Evolutionary conservation across 768 basidiomycete genomes (phyloP).

Genomic region (Tephrocybe sp.): DNA sequence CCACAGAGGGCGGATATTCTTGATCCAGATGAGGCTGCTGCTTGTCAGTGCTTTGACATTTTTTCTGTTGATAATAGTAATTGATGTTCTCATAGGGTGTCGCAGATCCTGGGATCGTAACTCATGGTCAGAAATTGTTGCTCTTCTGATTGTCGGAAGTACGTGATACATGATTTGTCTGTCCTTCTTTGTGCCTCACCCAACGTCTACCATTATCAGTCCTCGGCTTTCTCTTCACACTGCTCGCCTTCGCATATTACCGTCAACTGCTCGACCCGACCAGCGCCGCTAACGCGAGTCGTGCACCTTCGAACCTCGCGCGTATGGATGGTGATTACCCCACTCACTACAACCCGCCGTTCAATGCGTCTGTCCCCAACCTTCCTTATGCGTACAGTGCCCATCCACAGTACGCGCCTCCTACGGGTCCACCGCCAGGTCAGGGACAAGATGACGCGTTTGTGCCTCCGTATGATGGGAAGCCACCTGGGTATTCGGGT

Average conservation of each 20-base stretch:
- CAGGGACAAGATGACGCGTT: constrained; percentile 30
- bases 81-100: constrained; percentile 51
- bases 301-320: constrained; percentile 40
- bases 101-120: constrained; percentile 53
- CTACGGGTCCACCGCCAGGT: constrained; percentile 46
- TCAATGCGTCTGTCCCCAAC: constrained; percentile 38
- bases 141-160: constrained; percentile 60
- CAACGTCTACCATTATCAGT: constrained; percentile 34
- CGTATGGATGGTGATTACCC: constrained; percentile 37
- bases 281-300: constrained; percentile 48
- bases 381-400: constrained; percentile 28
- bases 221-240: constrained; percentile 58
- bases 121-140: constrained; percentile 68
- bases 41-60: constrained; percentile 37
- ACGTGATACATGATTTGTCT: constrained; percentile 19
- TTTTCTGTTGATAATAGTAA: not conserved
- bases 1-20: constrained; percentile 32
- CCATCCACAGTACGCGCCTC: constrained; percentile 41
- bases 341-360: constrained; percentile 59
- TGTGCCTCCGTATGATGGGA: constrained; percentile 33
- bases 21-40: constrained; percentile 35
- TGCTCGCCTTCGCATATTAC: constrained; percentile 67
- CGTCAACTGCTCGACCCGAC: constrained; percentile 73
- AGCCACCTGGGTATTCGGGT: constrained; percentile 50
- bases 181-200: not conserved